Evolutionary conservation across 805 yeast species (phyloP), one percentile per base, ranked within the genome.

Genomic region (Saturnispora kantuleensis): DNA sequence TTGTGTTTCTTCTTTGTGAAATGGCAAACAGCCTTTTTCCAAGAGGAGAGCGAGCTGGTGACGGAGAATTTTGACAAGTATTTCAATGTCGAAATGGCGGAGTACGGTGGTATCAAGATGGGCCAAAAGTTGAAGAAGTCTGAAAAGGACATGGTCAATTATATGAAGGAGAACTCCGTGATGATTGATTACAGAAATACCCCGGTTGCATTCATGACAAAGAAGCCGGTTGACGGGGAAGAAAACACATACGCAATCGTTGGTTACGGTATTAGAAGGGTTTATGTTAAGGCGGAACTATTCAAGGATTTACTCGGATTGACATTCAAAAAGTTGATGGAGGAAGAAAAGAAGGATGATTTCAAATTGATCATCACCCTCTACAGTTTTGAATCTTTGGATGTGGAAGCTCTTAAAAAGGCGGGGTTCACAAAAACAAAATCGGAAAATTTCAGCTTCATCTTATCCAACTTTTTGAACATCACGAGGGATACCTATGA

Each of bases 201-300:
- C 1, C 89, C 93, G 13, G 78, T 84, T 56, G 87, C 88, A 0
- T 65, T 79, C 32, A 66, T 73, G 29, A 70, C 80, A 0, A 47
- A 67, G 10, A 65, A 73, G 38, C 69, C 67, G 37, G 42, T 32
- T 9, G 47, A 42, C 11, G 50, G 39, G 10, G 57, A 69, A 8
- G 68, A 26, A 41, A 38, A 42, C 13, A 30, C 30, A 1, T 69
- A 73, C 50, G 69, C 68, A 16, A 74, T 81, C 47, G 70, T 67
- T 31, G 76, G 81, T 39, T 67, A 79, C 5, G 83, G 83, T 47
- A 75, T 81, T 38, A 74, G 88, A 62, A 75, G 76, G 55, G 88
- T 82, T 1, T 84, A 84, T 58, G 60, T 73, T 18, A 71, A 69
- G 48, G 76, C 81, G 9, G 87, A 84, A 18, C 72, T 84, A 42